Evolutionary conservation across 2,329 filamentous ascomycete genomes (phyloP), one percentile per base, ranked within the genome.

Genomic region (Clarireedia monteithiana): DNA sequence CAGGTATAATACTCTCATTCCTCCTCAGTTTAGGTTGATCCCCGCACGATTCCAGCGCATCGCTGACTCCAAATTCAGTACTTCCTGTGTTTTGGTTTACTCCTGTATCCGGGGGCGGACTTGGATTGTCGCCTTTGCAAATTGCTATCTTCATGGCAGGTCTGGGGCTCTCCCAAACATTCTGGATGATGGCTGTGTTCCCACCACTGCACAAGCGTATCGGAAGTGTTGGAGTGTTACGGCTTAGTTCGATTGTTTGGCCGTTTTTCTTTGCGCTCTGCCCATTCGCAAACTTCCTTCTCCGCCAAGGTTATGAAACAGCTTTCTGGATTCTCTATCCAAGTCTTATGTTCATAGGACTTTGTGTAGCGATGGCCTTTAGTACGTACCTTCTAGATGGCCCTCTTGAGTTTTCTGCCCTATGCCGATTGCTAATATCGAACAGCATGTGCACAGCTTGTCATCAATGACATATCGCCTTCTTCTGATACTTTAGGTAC

Each of bases 381-480:
- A 85, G 84, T 68, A 57, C 58, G 65, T 62, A n/a, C 27, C 20
- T 50, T 27, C 77, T 34, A 34, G 30, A 34, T 34, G 30, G 12
- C 30, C 3, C 30, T 34, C 30, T 4, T 34, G 30, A 34, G 14
- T 34, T 3, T 34, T 34, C 30, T 14, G 4, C 30, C 30, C 12
- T 10, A 1, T 27, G 10, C 5, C 10, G 3, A 12, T 34, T 34
- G 30, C 30, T 34, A 5, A 34, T 12, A 14, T 34, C 30, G 12
- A 34, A 34, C 86, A 66, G 91, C 86, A 0, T 83, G 77, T 1
- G 77, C 85, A 0, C 87, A 91, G 73, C 81, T 92, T 7, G 82
- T 83, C 0, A 66, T 92, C 34, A 92, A 92, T 68, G 86, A 91
- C 57, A 80, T 87, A 2, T 78, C 84, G 0, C 89, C 89, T 0